Evolutionary conservation across 345 rosid species (phyloP).

Genomic region (Acer negundo): DNA sequence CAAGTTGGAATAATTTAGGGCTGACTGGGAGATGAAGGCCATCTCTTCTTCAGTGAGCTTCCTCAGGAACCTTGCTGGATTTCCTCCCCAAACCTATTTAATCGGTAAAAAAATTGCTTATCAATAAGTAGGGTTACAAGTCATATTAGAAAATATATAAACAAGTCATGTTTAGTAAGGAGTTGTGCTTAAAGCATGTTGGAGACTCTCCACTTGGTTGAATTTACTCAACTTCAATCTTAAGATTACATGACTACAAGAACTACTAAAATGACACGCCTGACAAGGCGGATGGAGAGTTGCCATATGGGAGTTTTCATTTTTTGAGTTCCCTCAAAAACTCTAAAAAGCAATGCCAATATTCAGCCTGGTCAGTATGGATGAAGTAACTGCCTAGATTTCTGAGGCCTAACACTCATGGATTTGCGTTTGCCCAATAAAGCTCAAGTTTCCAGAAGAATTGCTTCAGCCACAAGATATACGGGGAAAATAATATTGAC

Average conservation of each 20-base stretch:
- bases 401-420: background rate
- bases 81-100: constrained; percentile 89
- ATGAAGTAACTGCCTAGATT: background rate
- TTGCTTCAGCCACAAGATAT: background rate
- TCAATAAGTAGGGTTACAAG: background rate
- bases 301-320: background rate
- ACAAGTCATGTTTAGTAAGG: background rate
- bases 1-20: constrained; percentile 63
- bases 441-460: background rate
- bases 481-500: background rate
- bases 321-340: background rate
- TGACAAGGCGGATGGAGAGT: background rate
- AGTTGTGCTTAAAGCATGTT: background rate
- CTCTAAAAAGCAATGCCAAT: background rate
- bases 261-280: background rate
- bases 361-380: background rate
- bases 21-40: constrained; percentile 72
- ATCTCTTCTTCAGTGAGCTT: constrained; percentile 84
- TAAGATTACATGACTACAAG: background rate
- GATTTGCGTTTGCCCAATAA: background rate
- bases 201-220: background rate
- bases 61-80: constrained; percentile 80
- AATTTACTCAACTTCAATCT: background rate
- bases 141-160: background rate
- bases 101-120: background rate